Conservation (phyloP, 2,329 filamentous ascomycete genomes). For the Tympanopsis confertula region DNA sequence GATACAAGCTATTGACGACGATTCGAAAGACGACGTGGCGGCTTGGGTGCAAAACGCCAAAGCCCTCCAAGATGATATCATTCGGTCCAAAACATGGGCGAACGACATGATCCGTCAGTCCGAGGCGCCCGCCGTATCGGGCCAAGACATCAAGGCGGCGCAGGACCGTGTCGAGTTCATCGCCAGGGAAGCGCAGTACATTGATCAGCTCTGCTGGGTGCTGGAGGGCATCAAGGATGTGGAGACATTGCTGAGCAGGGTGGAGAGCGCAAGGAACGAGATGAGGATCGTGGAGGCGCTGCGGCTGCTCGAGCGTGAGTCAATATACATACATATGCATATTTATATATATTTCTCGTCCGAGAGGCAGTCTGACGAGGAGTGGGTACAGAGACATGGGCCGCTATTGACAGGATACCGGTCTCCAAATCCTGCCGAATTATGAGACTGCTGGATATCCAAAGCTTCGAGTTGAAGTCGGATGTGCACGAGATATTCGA, state of each 20-base stretch:
- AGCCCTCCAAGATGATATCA: constrained; percentile 74
- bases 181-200: constrained; percentile 45
- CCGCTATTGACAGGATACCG: constrained; percentile 44
- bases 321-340: neutral
- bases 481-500: constrained; percentile 56
- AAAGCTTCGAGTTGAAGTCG: constrained; percentile 54
- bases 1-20: constrained; percentile 64
- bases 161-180: constrained; percentile 45
- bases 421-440: constrained; percentile 49
- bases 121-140: constrained; percentile 45
- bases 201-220: constrained; percentile 38
- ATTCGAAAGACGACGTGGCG: constrained; percentile 68
- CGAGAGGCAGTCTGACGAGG: no score
- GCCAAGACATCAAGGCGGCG: constrained; percentile 37
- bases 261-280: constrained; percentile 43
- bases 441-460: constrained; percentile 51
- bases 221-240: constrained; percentile 41
- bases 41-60: constrained; percentile 79
- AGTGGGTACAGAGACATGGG: constrained; percentile 41
- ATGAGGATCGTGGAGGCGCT: constrained; percentile 44
- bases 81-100: constrained; percentile 66
- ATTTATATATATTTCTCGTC: constrained; percentile 11
- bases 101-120: constrained; percentile 71
- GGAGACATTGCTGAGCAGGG: constrained; percentile 48
- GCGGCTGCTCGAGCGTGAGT: constrained; percentile 40